Conservation (phyloP, 306 rosid genomes). For the Ammopiptanthus mongolicus region DNA sequence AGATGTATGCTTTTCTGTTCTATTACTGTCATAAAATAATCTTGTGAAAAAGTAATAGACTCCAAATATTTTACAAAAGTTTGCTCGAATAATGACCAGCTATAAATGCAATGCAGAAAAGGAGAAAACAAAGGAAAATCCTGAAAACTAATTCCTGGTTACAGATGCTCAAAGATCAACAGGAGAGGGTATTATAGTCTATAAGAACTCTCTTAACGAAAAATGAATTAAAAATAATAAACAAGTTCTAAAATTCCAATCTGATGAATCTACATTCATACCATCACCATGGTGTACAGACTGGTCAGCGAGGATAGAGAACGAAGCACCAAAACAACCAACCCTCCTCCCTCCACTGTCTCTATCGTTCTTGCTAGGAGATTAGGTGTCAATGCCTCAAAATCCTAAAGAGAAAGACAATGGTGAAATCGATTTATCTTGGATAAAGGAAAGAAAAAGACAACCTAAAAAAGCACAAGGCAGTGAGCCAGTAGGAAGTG, state of each 20-base stretch:
- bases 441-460: not conserved
- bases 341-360: slow-evolving; percentile 98
- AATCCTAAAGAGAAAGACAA: slow-evolving; percentile 56
- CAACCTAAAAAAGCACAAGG: not conserved
- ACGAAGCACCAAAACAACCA: slow-evolving; percentile 69
- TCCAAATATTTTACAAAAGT: not conserved
- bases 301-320: slow-evolving; percentile 83
- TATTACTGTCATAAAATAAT: not conserved
- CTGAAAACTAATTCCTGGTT: not conserved
- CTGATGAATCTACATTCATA: slow-evolving; percentile 32
- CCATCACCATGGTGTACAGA: slow-evolving; percentile 97
- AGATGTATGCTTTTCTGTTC: not conserved
- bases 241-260: not conserved
- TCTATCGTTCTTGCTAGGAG: slow-evolving; percentile 91
- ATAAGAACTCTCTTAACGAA: not conserved
- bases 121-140: not conserved
- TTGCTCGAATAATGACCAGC: not conserved
- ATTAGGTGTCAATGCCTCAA: slow-evolving; percentile 93
- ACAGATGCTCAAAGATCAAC: not conserved
- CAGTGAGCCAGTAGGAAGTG: not conserved
- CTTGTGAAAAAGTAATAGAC: not conserved
- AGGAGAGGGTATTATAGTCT: not conserved
- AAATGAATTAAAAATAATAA: not conserved
- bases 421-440: slow-evolving; percentile 3
- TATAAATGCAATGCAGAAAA: not conserved